Evolutionary conservation across 2,329 filamentous ascomycete genomes (phyloP).

Genomic region (Diaporthe citrichinensis): DNA sequence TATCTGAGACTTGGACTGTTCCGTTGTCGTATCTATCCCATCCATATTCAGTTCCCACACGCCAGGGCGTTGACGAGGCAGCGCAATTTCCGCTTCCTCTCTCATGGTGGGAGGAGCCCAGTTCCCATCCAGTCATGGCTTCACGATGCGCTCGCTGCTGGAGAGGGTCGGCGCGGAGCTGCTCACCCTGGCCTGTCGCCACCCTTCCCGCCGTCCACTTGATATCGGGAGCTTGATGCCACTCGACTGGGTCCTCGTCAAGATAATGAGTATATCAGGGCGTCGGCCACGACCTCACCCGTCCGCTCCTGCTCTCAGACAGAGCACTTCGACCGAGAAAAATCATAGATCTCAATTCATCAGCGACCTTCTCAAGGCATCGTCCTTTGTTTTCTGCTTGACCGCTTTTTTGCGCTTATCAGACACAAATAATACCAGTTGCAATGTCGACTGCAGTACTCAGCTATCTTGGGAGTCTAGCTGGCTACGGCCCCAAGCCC

Average conservation of each 20-base stretch:
- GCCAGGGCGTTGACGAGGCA: slow-evolving; percentile 31
- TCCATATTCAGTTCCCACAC: slow-evolving; percentile 23
- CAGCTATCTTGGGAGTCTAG: slow-evolving; percentile 34
- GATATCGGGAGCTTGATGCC: slow-evolving; percentile 31
- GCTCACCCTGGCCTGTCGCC: slow-evolving; percentile 28
- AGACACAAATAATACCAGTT: background rate
- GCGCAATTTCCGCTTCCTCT: slow-evolving; percentile 29
- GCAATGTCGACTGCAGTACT: slow-evolving; percentile 31
- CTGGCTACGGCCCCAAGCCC: slow-evolving; percentile 19
- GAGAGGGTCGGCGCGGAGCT: slow-evolving; percentile 33
- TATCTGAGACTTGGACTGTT: slow-evolving; percentile 20
- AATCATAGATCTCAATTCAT: slow-evolving; percentile 5
- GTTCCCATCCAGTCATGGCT: slow-evolving; percentile 30
- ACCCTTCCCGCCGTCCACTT: slow-evolving; percentile 27
- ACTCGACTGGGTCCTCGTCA: slow-evolving; percentile 27
- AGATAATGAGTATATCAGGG: slow-evolving; percentile 30
- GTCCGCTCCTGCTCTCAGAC: slow-evolving; percentile 9
- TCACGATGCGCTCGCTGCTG: slow-evolving; percentile 24
- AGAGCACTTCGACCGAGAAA: background rate
- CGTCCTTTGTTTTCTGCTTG: background rate
- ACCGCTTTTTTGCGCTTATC: background rate
- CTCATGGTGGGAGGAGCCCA: slow-evolving; percentile 22
- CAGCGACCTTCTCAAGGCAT: slow-evolving; percentile 9
- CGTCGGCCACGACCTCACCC: slow-evolving; percentile 2
- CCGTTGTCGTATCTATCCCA: slow-evolving; percentile 32